These are phyloP conservation scores for Penicillium egyptiacum DNA, from an alignment of 495 filamentous ascomycete species.

Conservation along the genomic window DNA sequence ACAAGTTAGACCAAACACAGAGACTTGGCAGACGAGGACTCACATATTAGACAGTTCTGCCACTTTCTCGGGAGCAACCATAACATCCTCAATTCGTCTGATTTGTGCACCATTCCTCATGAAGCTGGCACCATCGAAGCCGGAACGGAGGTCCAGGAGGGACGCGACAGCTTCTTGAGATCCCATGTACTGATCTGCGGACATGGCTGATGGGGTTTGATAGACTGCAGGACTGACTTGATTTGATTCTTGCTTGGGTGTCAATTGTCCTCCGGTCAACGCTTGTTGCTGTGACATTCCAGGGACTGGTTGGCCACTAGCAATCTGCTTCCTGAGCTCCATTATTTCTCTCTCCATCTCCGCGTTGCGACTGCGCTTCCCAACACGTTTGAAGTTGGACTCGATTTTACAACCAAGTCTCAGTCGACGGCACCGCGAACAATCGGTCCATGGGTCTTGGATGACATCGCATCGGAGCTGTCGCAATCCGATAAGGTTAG, in stretches of 20 bases:
- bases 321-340: conserved; percentile 68
- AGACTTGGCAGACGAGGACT: conserved; percentile 10
- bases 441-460: conserved; percentile 78
- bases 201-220: conserved; percentile 46
- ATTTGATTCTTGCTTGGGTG: conserved; percentile 51
- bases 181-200: conserved; percentile 65
- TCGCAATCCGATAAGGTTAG: conserved; percentile 17
- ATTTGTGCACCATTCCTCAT: conserved; percentile 48
- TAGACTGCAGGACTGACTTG: conserved; percentile 47
- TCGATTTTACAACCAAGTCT: conserved; percentile 90
- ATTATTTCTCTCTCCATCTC: conserved; percentile 79
- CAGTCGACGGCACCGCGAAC: conserved; percentile 80
- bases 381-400: conserved; percentile 88
- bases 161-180: conserved; percentile 84
- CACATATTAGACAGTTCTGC: conserved; percentile 74
- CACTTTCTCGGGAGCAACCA: conserved; percentile 69
- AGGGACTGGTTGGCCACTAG: conserved; percentile 34
- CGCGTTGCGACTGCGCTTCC: conserved; percentile 85
- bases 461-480: conserved; percentile 88
- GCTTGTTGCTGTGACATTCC: conserved; percentile 47
- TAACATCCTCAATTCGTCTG: conserved; percentile 68
- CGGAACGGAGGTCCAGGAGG: conserved; percentile 68
- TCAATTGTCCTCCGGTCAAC: conserved; percentile 52
- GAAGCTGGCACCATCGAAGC: conserved; percentile 50
- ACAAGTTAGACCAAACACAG: conserved; percentile 16